Base-by-base conservation (phyloP, 257 asterid species). In the Solanum sparsipilum region DNA sequence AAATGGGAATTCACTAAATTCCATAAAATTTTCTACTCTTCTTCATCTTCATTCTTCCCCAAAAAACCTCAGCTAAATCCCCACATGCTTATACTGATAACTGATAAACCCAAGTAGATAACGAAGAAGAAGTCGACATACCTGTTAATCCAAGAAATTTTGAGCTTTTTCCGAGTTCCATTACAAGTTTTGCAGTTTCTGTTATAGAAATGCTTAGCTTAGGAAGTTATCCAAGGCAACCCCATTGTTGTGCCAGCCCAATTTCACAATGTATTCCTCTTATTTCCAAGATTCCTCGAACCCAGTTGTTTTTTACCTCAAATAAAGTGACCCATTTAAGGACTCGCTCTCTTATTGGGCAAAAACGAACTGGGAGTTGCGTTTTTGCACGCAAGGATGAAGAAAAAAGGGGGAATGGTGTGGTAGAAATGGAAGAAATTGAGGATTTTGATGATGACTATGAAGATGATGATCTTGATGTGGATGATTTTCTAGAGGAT, bases 391-490 rank as follows among this genome's bases (percentile, higher is more conserved):
- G 67, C 35, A 92, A 90, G 84, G 84, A 89, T 88, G 85, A 88
- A 88, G 84, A 76, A 87, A 91, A 84, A 13, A 92, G 89, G 32
- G 90, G 88, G 27, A 85, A 87, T 86, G 84, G 56, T 60, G 86
- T 67, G 68, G 12, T 89, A 84, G 95, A 93, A 91, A 84, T 89
- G 90, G 95, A 89, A 34, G 95, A 93, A 91, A 84, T 88, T 90
- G 95, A 89, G 25, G 90, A 84, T 38, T 63, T 87, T 3, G 92
- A 84, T 86, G 93, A 91, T 35, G 89, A 87, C 16, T 63, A 86
- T 3, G 92, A 84, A 46, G 93, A 91, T 31, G 88, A 88, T 3
- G 92, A 82, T 81, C 93, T 90, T 34, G 89, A 87, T 32, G 86
- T 91, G 34, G 93, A 91, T 25, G 94, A 89, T 56, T 86, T 79